Conservation (phyloP, 2,329 filamentous ascomycete species). For the Fusarium agapanthi region DNA sequence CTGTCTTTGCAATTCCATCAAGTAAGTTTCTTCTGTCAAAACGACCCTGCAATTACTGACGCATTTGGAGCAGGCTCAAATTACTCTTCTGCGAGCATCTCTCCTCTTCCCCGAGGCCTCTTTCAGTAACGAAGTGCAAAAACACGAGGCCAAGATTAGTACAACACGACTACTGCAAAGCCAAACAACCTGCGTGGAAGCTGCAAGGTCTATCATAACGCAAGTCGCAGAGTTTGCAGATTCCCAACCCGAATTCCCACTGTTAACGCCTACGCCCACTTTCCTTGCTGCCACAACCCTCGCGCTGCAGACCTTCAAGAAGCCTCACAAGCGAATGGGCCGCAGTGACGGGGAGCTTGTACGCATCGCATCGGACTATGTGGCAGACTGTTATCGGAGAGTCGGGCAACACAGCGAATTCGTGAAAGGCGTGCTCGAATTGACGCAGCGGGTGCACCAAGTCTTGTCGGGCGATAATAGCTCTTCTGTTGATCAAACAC, state of each 20-base stretch:
- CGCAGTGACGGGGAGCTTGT: conserved; percentile 36
- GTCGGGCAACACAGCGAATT: conserved; percentile 28
- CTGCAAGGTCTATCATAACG: conserved; percentile 31
- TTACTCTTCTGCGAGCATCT: conserved; percentile 29
- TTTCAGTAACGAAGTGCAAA: conserved; percentile 21
- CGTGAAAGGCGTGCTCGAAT: conserved; percentile 18
- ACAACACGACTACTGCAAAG: conserved; percentile 24
- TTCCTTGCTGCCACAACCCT: conserved; percentile 31
- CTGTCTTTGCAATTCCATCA: conserved; percentile 33
- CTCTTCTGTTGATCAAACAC: conserved; percentile 5
- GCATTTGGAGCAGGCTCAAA: conserved; percentile 14
- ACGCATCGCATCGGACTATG: conserved; percentile 20
- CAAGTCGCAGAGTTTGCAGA: conserved; percentile 34
- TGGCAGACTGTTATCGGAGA: conserved; percentile 20
- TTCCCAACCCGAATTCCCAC: conserved; percentile 13
- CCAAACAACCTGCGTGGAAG: conserved; percentile 32
- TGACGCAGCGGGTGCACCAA: conserved; percentile 26
- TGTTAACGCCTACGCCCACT: conserved; percentile 25
- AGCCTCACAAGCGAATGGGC: conserved; percentile 36
- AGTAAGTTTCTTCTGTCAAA: background rate
- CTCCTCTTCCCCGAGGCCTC: conserved; percentile 32
- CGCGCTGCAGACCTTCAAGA: conserved; percentile 33
- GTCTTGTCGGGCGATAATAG: conserved; percentile 20
- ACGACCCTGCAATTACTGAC: rapidly evolving
- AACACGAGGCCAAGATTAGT: conserved; percentile 25